phyloP scores from a whole-genome alignment of 371 early-diverging fungal species.

The Lichtheimia corymbifera region DNA sequence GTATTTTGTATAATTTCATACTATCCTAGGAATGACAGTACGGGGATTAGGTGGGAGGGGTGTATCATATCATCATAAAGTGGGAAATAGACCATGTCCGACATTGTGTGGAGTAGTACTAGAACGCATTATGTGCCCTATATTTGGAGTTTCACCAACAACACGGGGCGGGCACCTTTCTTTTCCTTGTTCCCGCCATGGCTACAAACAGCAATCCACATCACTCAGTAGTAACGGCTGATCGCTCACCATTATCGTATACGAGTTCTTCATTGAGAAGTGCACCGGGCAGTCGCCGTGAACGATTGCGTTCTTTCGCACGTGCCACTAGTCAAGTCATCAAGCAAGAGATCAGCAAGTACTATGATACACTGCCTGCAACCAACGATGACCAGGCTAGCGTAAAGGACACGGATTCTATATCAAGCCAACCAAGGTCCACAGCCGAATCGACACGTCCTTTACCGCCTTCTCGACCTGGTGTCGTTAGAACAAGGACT shows the following conservation, averaged over 20 bases:
- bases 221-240: slow-evolving; percentile 4
- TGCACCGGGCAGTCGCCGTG: slow-evolving; percentile 19
- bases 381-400: neutral
- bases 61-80: too few relatives aligned
- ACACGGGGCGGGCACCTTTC: neutral
- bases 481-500: slow-evolving; percentile 12
- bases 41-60: too few relatives aligned
- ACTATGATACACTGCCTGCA: slow-evolving; percentile 11
- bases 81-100: too few relatives aligned
- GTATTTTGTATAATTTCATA: too few relatives aligned
- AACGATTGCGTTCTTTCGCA: slow-evolving; percentile 30
- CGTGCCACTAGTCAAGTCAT: slow-evolving; percentile 23
- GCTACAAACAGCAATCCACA: neutral
- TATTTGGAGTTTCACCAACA: too few relatives aligned
- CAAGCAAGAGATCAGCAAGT: slow-evolving; percentile 33
- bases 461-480: slow-evolving; percentile 5
- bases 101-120: too few relatives aligned
- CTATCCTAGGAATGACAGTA: too few relatives aligned
- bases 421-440: neutral
- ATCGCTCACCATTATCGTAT: neutral
- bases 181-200: slow-evolving; percentile 2
- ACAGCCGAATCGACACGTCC: neutral
- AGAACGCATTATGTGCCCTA: too few relatives aligned
- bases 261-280: neutral
- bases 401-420: slow-evolving; percentile 2